Evolutionary conservation across 352 stramenopile genomes (phyloP), one percentile per base, ranked within the genome.

Genomic region (Globisporangium alternatum): DNA sequence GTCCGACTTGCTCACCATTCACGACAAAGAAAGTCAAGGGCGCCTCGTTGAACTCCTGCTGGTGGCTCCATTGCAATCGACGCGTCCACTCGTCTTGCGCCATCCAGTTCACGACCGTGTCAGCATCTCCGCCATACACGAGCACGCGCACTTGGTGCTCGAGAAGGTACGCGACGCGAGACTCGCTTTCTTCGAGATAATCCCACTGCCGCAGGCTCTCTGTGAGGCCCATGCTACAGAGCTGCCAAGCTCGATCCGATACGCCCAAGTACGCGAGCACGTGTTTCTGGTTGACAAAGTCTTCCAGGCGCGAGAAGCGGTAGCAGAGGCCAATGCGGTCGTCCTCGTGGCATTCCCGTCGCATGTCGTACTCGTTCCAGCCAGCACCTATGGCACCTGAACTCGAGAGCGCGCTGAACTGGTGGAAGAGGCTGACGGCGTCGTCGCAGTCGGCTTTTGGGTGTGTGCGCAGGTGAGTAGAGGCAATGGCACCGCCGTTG

Each of bases 331-430:
- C 57, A 13, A 89, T 45, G 7, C 58, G 56, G 45, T 93, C 84
- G 52, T 85, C 68, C 0, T 25, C 9, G 35, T 88, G 71, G 54
- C 86, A 93, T 17, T 63, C 19, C 0, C 76, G 81, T 19, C 82
- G 81, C 25, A 93, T 57, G 53, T 95, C 82, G 71, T 93, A 95
- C 53, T 80, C 64, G 63, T 95, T 93, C 56, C 72, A 74, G 9
- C 73, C 77, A 15, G 65, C 55, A 3, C 10, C 31, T 3, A 57
- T 60, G 17, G 83, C 65, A 5, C 33, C 61, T 0, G 54, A 54
- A 1, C 60, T 25, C 9, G 69, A 62, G 17, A 74, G n/a, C 3
- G 3, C 39, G 1, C 65, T 53, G 19, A 85, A 71, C 6, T 63
- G 35, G 0, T 43, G 19, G 12, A 72, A 67, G 19, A 63, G 55